Evolutionary conservation across 495 filamentous ascomycete genomes (phyloP).

Genomic region (Daldinia decipiens): DNA sequence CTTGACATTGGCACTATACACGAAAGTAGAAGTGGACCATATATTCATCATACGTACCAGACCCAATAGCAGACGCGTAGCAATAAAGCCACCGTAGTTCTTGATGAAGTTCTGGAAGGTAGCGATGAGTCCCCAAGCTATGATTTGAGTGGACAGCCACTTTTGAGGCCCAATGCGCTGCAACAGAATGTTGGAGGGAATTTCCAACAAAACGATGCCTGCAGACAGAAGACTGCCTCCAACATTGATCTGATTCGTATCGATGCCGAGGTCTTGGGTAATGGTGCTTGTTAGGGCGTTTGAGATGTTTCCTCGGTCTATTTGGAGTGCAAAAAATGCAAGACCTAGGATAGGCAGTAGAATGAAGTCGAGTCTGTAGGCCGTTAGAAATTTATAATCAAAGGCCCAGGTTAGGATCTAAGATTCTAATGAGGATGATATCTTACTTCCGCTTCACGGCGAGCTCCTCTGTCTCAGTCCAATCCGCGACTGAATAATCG

Average conservation of each 20-base stretch:
- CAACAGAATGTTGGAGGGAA: constrained; percentile 66
- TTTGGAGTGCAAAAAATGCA: constrained; percentile 68
- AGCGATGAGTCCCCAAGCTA: constrained; percentile 68
- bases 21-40: not conserved
- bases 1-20: constrained; percentile 5
- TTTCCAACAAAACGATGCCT: constrained; percentile 67
- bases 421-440: not conserved
- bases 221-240: constrained; percentile 65
- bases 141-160: constrained; percentile 66
- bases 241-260: constrained; percentile 67
- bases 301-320: constrained; percentile 65
- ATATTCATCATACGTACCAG: constrained; percentile 37
- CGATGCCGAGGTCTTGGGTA: constrained; percentile 63
- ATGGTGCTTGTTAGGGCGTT: constrained; percentile 62
- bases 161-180: constrained; percentile 63
- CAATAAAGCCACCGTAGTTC: constrained; percentile 60
- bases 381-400: not conserved
- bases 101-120: constrained; percentile 68
- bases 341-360: constrained; percentile 63
- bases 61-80: constrained; percentile 65
- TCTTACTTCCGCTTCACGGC: constrained; percentile 54
- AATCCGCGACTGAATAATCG: constrained; percentile 42
- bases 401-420: too few species aligned
- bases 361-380: constrained; percentile 60
- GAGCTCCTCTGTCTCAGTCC: constrained; percentile 50